phyloP scores from a whole-genome alignment of 176 grass and related monocot species.

The Rhynchospora breviuscula region DNA sequence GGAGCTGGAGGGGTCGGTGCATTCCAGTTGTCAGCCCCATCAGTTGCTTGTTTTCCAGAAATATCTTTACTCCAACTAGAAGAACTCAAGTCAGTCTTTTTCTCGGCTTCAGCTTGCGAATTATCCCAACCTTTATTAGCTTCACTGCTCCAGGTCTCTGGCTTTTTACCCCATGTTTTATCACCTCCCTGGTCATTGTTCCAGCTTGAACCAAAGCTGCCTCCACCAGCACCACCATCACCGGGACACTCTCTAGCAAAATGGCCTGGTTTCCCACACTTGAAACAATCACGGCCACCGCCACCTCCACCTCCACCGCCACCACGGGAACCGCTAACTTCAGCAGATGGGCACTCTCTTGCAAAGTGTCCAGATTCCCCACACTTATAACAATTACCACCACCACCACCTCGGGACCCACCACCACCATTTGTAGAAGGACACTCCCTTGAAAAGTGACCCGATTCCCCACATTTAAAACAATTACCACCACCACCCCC shows the following conservation, averaged over 20 bases:
- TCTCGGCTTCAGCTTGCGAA: conserved; percentile 10
- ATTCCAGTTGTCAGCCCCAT: conserved; percentile 14
- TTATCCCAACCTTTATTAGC: conserved; percentile 6
- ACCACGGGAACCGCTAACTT: background rate
- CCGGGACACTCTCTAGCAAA: conserved; percentile 29
- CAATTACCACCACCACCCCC: conserved; percentile 4
- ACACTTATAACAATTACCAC: conserved; percentile 14
- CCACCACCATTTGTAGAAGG: background rate
- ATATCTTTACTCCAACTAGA: conserved; percentile 18
- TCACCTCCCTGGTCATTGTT: conserved; percentile 9
- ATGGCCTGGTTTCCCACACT: conserved; percentile 26
- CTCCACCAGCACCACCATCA: background rate
- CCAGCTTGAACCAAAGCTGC: conserved; percentile 20
- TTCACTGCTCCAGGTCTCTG: background rate
- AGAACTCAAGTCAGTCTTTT: conserved; percentile 11
- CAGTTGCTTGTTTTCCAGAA: conserved; percentile 1
- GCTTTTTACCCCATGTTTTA: background rate
- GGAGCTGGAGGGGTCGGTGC: conserved; percentile 11
- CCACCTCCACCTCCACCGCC: background rate
- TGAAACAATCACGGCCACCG: conserved; percentile 14
- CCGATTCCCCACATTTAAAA: background rate
- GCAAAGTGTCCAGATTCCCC: conserved; percentile 1
- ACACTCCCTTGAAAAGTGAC: background rate
- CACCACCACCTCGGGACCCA: background rate
- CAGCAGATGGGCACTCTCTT: conserved; percentile 8